phyloP scores from a whole-genome alignment of 495 filamentous ascomycete genomes.

The Lentithecium fluviatile region DNA sequence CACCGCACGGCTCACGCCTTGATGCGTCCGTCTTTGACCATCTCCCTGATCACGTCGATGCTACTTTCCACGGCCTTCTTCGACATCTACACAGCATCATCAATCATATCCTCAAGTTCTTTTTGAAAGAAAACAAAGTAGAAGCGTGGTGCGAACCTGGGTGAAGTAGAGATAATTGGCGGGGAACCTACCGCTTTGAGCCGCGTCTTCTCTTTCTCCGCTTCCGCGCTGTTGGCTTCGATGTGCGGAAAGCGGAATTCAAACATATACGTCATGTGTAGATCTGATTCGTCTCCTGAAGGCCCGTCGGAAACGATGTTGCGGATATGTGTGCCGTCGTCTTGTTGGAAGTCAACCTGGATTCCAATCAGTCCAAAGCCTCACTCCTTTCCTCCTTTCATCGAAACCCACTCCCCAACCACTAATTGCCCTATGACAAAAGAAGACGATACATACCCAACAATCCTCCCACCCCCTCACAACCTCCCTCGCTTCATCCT shows the following conservation, averaged over 20 bases:
- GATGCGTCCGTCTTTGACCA: slow-evolving; percentile 41
- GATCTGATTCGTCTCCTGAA: slow-evolving; percentile 42
- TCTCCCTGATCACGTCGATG: slow-evolving; percentile 41
- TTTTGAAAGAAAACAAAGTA: neutral
- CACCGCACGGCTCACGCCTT: neutral
- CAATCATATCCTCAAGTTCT: neutral
- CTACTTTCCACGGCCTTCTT: slow-evolving; percentile 44
- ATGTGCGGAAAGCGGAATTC: slow-evolving; percentile 50
- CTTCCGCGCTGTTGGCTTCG: slow-evolving; percentile 34
- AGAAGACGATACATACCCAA: slow-evolving; percentile 31
- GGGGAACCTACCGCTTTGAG: slow-evolving; percentile 17
- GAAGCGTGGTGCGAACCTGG: too few species aligned
- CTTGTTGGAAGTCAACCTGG: slow-evolving; percentile 42
- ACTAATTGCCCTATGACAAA: neutral
- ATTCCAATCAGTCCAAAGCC: neutral
- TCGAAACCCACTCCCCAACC: neutral
- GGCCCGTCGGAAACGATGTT: slow-evolving; percentile 54
- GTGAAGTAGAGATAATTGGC: neutral
- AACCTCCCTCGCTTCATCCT: slow-evolving; percentile 27
- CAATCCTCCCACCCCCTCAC: slow-evolving; percentile 29
- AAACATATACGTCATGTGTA: slow-evolving; percentile 57
- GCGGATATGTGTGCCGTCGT: slow-evolving; percentile 42
- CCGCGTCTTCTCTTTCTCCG: slow-evolving; percentile 38
- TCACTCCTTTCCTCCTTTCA: neutral
- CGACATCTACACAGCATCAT: slow-evolving; percentile 21